Evolutionary conservation across 768 basidiomycete genomes (phyloP), one percentile per base, ranked within the genome.

Genomic region (Amanita inopinata): DNA sequence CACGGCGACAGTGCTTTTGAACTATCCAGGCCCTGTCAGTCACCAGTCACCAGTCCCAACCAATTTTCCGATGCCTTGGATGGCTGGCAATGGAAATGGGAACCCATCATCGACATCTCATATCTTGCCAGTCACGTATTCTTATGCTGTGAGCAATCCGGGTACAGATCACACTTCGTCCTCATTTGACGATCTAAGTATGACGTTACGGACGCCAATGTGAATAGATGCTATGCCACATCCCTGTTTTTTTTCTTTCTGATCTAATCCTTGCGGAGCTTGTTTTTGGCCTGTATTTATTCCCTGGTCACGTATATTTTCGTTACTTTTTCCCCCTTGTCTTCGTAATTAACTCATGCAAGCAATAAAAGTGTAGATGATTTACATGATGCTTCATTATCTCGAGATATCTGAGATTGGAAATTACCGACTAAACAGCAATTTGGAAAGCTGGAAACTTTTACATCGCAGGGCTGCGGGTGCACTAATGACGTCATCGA

Each of bases 131-230:
- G 3, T 8, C 10, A 23, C 34, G 23, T 34, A 42, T 12, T 14
- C 33, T 7, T 44, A 44, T 36, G 43, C 43, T 19, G 11, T 44
- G 33, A 37, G 43, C 27, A 44, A 34, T 17, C 33, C 43, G 18
- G 43, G 43, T 10, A 44, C 43, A 34, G 43, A 44, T 28, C 34
- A 34, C 19, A 44, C 43, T 8, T 44, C 43, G 6, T 44, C 43
- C n/a, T 28, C 27, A 5, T 44, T 36, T 36, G 43, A 44, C 30
- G 43, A 44, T 20, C 14, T 44, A 20, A 44, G 43, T 32, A 44
- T 36, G 43, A 44, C 43, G 9, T 30, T 44, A 23, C 43, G 43
- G 43, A 44, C 43, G 43, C 43, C 33, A 0, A 15, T 44, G 37
- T 44, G 43, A 44, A n/a, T n/a, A n/a, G n/a, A n/a, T n/a, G n/a